phyloP scores from a whole-genome alignment of 139 green algal genomes.

The Coelastrella sp. region DNA sequence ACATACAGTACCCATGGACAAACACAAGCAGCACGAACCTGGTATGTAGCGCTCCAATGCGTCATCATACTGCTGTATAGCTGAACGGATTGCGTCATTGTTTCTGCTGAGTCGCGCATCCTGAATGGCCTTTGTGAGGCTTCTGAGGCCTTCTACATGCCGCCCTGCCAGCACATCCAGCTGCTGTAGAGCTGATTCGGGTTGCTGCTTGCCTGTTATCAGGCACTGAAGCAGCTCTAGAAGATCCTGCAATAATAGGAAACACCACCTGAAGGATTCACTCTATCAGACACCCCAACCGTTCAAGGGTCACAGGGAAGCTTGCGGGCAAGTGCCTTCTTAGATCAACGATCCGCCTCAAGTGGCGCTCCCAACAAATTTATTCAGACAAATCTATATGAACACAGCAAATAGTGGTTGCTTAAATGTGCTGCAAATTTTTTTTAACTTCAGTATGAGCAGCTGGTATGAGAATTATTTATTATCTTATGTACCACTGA shows the following conservation, averaged over 20 bases:
- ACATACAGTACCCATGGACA: background rate
- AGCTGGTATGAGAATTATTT: no score
- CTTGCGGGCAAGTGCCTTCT: background rate
- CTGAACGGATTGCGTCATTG: slow-evolving; percentile 74
- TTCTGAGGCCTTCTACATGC: slow-evolving; percentile 82
- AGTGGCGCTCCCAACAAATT: no score
- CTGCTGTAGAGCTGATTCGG: slow-evolving; percentile 71
- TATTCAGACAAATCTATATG: no score
- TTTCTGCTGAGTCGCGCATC: slow-evolving; percentile 77
- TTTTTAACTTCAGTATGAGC: no score
- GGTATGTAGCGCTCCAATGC: slow-evolving; percentile 82
- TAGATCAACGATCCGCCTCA: background rate
- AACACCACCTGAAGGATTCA: background rate
- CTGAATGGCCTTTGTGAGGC: slow-evolving; percentile 86
- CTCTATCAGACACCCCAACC: no score
- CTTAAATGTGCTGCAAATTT: no score
- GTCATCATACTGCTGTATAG: slow-evolving; percentile 89
- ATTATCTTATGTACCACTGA: no score
- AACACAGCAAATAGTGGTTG: no score
- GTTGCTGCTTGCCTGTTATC: slow-evolving; percentile 68
- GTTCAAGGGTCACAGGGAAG: background rate
- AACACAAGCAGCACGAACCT: slow-evolving; percentile 34
- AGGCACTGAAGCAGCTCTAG: slow-evolving; percentile 82
- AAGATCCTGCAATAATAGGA: slow-evolving; percentile 63
- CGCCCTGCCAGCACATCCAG: slow-evolving; percentile 74